phyloP scores from a whole-genome alignment of 2,329 filamentous ascomycete genomes.

The Beauveria medogensis region DNA sequence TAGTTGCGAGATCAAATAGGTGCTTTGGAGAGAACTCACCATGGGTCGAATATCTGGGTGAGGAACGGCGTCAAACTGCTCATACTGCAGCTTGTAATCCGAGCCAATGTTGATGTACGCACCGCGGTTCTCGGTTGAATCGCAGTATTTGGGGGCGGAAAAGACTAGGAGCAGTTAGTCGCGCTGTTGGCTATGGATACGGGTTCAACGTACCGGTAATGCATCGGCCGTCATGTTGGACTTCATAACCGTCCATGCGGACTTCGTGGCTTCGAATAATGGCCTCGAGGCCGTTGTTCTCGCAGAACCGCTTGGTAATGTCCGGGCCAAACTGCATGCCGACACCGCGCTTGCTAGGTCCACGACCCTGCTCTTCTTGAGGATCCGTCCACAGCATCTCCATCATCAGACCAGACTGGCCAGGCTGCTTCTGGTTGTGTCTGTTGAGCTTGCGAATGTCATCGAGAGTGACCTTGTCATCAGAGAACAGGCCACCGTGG shows the following conservation, averaged over 20 bases:
- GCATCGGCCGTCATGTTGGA: constrained; percentile 90
- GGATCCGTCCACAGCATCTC: constrained; percentile 99
- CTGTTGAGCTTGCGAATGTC: constrained; percentile 90
- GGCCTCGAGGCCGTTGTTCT: constrained; percentile 88
- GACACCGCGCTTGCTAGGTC: constrained; percentile 92
- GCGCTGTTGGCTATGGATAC: constrained; percentile 2
- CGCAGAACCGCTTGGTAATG: constrained; percentile 92
- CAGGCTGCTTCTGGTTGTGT: constrained; percentile 85
- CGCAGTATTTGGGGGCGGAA: constrained; percentile 94
- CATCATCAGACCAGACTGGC: constrained; percentile 96
- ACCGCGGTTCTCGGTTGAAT: constrained; percentile 95
- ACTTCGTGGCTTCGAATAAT: constrained; percentile 97
- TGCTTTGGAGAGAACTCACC: constrained; percentile 35
- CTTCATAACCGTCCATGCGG: constrained; percentile 97
- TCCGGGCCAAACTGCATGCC: constrained; percentile 96
- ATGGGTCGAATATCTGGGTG: constrained; percentile 95
- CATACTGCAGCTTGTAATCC: constrained; percentile 83
- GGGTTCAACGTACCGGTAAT: constrained; percentile 63
- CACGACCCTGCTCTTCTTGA: constrained; percentile 74
- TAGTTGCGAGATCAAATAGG: background rate
- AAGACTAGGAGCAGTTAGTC: constrained; percentile 53
- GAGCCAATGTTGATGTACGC: constrained; percentile 96
- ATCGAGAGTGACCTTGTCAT: constrained; percentile 84
- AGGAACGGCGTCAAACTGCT: constrained; percentile 92
- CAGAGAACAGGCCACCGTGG: constrained; percentile 91